These are phyloP conservation scores for Eucalyptus tenuipes DNA, from an alignment of 345 rosid species.

Conservation along the genomic window DNA sequence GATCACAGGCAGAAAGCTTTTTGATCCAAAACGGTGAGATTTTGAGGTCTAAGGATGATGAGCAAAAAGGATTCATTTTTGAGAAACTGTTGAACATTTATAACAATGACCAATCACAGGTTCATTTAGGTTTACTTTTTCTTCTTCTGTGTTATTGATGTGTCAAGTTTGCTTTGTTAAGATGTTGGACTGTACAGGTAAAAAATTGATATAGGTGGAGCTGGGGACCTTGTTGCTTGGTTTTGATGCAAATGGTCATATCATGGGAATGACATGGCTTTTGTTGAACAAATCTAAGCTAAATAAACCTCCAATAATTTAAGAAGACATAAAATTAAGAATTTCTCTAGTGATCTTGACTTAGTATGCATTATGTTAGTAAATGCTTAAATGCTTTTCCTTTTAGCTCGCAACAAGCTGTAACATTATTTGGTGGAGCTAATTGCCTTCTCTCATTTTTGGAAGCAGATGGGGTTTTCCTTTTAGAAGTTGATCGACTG, in stretches of 20 bases:
- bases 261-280: neutral
- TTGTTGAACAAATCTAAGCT: neutral
- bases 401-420: neutral
- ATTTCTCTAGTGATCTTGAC: neutral
- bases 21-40: neutral
- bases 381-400: neutral
- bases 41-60: neutral
- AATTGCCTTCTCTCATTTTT: neutral
- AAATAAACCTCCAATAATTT: neutral
- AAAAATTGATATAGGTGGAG: neutral
- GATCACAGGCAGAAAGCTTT: neutral
- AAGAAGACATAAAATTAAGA: neutral
- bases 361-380: neutral
- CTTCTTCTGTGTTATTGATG: neutral
- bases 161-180: neutral
- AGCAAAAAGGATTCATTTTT: neutral
- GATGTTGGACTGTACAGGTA: neutral
- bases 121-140: neutral
- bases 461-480: constrained; percentile 71
- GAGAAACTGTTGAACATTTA: neutral
- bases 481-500: constrained; percentile 87
- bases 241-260: neutral
- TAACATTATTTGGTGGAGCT: neutral
- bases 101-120: neutral
- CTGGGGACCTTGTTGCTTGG: neutral